Conservation (phyloP, 768 basidiomycete species). For the Auriscalpium microsporum region DNA sequence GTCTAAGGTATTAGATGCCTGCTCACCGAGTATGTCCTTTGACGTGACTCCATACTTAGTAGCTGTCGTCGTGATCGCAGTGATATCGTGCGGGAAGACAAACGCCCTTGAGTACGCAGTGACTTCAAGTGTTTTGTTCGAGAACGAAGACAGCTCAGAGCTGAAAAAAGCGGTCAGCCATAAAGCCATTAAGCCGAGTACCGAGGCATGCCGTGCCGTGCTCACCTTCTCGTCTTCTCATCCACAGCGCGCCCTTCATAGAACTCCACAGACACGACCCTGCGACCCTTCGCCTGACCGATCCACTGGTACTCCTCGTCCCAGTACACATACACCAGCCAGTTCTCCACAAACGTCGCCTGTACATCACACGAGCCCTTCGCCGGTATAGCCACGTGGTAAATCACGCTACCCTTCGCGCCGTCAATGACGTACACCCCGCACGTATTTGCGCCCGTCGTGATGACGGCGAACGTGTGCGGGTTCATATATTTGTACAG, state of each 20-base stretch:
- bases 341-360: slow-evolving; percentile 74
- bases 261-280: slow-evolving; percentile 77
- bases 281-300: slow-evolving; percentile 54
- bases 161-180: no score
- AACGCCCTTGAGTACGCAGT: slow-evolving; percentile 62
- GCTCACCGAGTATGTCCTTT: slow-evolving; percentile 78
- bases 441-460: slow-evolving; percentile 35
- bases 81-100: slow-evolving; percentile 59
- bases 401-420: slow-evolving; percentile 68
- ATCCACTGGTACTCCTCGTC: slow-evolving; percentile 43
- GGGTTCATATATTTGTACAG: slow-evolving; percentile 94
- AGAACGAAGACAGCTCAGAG: slow-evolving; percentile 46
- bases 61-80: slow-evolving; percentile 62
- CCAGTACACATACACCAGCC: slow-evolving; percentile 86
- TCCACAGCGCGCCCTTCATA: slow-evolving; percentile 71
- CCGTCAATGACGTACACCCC: slow-evolving; percentile 74
- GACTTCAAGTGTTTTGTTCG: slow-evolving; percentile 43
- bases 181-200: neutral
- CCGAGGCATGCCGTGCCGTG: neutral
- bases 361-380: slow-evolving; percentile 52
- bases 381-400: slow-evolving; percentile 49
- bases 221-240: slow-evolving; percentile 66
- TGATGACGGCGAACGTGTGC: slow-evolving; percentile 60
- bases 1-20: slow-evolving; percentile 17
- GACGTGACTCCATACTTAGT: slow-evolving; percentile 85